These are phyloP conservation scores for Stemphylium beticola DNA, from an alignment of 2,329 filamentous ascomycete genomes.

Conservation along the genomic window DNA sequence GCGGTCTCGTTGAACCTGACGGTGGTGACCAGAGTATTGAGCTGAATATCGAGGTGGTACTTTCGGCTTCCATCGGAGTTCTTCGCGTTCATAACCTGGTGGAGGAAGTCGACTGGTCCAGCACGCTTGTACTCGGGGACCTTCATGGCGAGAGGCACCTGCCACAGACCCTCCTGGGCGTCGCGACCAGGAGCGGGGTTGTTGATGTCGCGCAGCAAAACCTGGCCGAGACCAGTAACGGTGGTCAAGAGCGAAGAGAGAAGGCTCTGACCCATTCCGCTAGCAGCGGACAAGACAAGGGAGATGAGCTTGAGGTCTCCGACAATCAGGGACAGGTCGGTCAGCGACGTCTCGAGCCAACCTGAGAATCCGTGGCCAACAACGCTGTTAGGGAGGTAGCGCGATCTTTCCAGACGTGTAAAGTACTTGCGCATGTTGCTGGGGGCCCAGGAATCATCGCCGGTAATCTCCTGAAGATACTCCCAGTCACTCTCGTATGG, in stretches of 20 bases:
- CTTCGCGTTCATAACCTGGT: constrained; percentile 55
- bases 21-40: constrained; percentile 69
- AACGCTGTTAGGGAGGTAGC: constrained; percentile 54
- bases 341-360: constrained; percentile 60
- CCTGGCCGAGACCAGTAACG: constrained; percentile 52
- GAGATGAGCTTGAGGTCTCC: constrained; percentile 61
- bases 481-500: constrained; percentile 66
- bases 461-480: constrained; percentile 62
- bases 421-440: constrained; percentile 66
- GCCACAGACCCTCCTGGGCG: constrained; percentile 57
- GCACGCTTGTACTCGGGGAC: constrained; percentile 51
- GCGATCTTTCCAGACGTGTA: constrained; percentile 58
- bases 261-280: constrained; percentile 54
- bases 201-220: constrained; percentile 60
- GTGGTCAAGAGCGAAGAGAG: constrained; percentile 46
- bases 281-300: constrained; percentile 57
- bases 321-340: constrained; percentile 58
- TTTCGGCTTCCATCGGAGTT: constrained; percentile 58
- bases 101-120: constrained; percentile 62
- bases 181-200: constrained; percentile 54
- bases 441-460: constrained; percentile 65
- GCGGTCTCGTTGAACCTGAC: constrained; percentile 69
- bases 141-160: constrained; percentile 63
- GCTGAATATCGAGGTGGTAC: constrained; percentile 62
- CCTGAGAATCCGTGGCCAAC: constrained; percentile 63